These are phyloP conservation scores for Neurospora sp. DNA, from an alignment of 495 filamentous ascomycete species.

Conservation along the genomic window DNA sequence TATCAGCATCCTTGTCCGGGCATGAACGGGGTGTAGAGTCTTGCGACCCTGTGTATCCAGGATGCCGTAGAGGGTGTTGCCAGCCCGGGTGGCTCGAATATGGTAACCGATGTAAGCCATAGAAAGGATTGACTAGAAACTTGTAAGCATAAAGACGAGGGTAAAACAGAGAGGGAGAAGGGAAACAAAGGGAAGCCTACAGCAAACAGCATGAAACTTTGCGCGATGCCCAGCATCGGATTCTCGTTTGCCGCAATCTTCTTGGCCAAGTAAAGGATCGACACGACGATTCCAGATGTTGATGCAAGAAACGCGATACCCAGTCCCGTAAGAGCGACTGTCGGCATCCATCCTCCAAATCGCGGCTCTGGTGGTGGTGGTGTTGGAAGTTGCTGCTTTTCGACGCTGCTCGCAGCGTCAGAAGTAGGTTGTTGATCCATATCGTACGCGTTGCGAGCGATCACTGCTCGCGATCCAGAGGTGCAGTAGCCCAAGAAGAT, in stretches of 20 bases:
- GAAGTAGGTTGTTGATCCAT: not conserved
- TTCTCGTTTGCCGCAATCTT: not conserved
- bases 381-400: not conserved
- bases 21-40: conserved; percentile 8
- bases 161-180: not conserved
- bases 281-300: not conserved
- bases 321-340: not conserved
- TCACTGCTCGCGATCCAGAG: not conserved
- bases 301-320: not conserved
- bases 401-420: not conserved
- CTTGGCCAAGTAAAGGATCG: not conserved
- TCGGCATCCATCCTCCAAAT: not conserved
- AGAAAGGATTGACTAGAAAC: conserved; percentile 8
- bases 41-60: conserved; percentile 3
- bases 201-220: conserved; percentile 10
- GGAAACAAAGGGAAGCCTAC: conserved; percentile 1
- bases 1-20: conserved; percentile 6
- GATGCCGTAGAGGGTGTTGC: conserved; percentile 2
- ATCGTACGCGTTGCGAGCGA: not conserved
- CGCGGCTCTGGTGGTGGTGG: not conserved
- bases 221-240: conserved; percentile 2
- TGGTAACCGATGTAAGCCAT: conserved; percentile 10
- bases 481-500: not conserved
- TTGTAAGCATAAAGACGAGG: not conserved
- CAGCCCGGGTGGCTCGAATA: conserved; percentile 3